phyloP scores from a whole-genome alignment of 306 rosid genomes.

The Hippophae rhamnoides region DNA sequence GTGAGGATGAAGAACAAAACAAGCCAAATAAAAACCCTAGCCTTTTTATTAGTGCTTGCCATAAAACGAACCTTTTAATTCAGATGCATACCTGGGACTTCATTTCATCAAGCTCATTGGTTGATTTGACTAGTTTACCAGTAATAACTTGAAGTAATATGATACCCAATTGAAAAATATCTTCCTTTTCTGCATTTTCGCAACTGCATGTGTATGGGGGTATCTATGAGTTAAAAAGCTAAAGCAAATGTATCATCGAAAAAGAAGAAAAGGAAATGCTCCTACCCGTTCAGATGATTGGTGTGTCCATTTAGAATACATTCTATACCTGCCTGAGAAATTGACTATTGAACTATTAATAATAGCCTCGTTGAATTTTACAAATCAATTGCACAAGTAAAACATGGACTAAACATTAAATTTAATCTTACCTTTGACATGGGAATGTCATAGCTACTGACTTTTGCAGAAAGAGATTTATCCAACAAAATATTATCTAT shows the following conservation, averaged over 20 bases:
- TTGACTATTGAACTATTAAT: conserved; percentile 12
- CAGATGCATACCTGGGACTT: conserved; percentile 42
- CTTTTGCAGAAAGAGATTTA: conserved; percentile 52
- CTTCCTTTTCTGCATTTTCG: conserved; percentile 63
- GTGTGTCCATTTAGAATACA: conserved; percentile 19
- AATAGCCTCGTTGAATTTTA: background rate
- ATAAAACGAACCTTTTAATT: background rate
- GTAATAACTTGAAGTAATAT: conserved; percentile 68
- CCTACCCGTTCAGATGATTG: conserved; percentile 25
- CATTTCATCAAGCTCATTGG: conserved; percentile 42
- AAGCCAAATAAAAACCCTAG: background rate
- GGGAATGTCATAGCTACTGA: conserved; percentile 67
- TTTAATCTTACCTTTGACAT: conserved; percentile 43
- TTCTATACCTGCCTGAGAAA: conserved; percentile 27
- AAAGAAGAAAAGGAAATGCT: conserved; percentile 3
- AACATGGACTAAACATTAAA: background rate
- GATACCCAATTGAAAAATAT: conserved; percentile 66
- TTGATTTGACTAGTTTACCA: conserved; percentile 44
- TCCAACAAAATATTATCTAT: conserved; percentile 60
- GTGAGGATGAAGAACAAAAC: conserved; percentile 8
- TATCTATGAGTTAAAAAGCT: background rate
- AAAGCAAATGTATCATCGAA: background rate
- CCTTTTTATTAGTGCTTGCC: background rate
- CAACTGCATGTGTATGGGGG: conserved; percentile 15
- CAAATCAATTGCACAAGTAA: background rate